Evolutionary conservation across 352 stramenopile genomes (phyloP), one percentile per base, ranked within the genome.

Genomic region (Phytophthora sojae): DNA sequence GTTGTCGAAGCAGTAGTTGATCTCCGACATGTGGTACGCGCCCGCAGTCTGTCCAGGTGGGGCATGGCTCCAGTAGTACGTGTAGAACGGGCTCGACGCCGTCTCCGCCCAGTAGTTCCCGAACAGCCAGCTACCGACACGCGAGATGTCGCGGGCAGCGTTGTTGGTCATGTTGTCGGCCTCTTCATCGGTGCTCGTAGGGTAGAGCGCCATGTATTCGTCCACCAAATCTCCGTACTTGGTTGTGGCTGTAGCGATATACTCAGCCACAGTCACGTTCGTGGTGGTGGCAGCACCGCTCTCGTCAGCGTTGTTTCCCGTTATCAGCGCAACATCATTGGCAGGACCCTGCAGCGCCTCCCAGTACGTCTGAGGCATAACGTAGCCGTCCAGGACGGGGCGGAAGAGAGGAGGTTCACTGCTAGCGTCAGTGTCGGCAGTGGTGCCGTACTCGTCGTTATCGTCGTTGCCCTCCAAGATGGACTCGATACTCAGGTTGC

Each of bases 1-100:
- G 55, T 74, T 74, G 54, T 69, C 51, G 54, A 74, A 64, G 21
- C 57, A 61, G 60, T 73, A 73, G 53, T 69, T 73, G 66, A 73
- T 73, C 59, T 73, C 66, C 17, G 66, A 64, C 67, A 64, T 64
- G 47, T 69, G 59, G 4, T 73, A 69, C 4, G 67, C 67, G 8
- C 67, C 67, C 7, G 52, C 30, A 32, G 52, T 61, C 23, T 69
- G 67, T 51, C 67, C 67, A 58, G 67, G 59, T 2, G 54, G 59
- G 4, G 66, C 58, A 45, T 64, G 67, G 14, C 23, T 64, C 57
- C 59, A 73, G 26, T 54, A 69, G 54, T 69, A 69, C 35, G 59
- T 51, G 54, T 61, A 73, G 45, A 69, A 69, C 1, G 59, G 35
- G 44, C 32, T 64, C 23, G 54, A 64, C 8, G 63, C 45, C 14